Base-by-base conservation (phyloP, 768 basidiomycete genomes). In the Daedaleopsis sinensis region DNA sequence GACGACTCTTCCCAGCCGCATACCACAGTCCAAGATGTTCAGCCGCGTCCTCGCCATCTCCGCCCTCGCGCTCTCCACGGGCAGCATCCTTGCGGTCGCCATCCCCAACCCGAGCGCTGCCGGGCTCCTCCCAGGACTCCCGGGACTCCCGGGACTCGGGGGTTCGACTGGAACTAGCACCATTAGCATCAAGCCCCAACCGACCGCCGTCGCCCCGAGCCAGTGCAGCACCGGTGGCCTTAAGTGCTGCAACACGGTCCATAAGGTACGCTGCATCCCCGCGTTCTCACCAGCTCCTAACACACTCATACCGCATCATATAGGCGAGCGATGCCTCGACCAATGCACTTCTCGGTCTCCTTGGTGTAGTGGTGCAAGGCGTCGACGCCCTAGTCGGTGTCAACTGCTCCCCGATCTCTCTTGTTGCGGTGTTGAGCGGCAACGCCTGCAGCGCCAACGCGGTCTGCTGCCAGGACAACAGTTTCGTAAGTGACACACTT, bases 401-500 rank as follows among this genome's bases (percentile, higher is more conserved):
- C 38, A 37, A 43, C 44, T 72, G 71, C 65, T 57, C 52, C 19
- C 70, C 70, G 32, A 68, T 72, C 61, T 49, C 23, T 21, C 55
- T 65, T 52, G 44, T 69, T 27, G 68, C 64, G 15, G 55, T 59
- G 7, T 57, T 39, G 3, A 46, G 36, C 23, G 61, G 61, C 54
- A 27, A 13, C 15, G 21, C 24, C 12, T 70, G 69, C 64, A 27
- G 24, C 10, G 24, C 49, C 13, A 7, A 37, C 2, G 42, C 63
- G 21, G 65, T 71, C 49, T 71, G 70, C 65, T 71, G 70, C 66
- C 23, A 66, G 54, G 49, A 67, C 58, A 71, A 71, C 64, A 32
- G 21, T 50, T 8, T 50, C 23, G 57, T 63, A 39, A 21, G 47
- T 49, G 7, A 36, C 44, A 23, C 44, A 27, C 4, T 12, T 3